Evolutionary conservation across 495 filamentous ascomycete genomes (phyloP).

Genomic region (Lepraria neglecta): DNA sequence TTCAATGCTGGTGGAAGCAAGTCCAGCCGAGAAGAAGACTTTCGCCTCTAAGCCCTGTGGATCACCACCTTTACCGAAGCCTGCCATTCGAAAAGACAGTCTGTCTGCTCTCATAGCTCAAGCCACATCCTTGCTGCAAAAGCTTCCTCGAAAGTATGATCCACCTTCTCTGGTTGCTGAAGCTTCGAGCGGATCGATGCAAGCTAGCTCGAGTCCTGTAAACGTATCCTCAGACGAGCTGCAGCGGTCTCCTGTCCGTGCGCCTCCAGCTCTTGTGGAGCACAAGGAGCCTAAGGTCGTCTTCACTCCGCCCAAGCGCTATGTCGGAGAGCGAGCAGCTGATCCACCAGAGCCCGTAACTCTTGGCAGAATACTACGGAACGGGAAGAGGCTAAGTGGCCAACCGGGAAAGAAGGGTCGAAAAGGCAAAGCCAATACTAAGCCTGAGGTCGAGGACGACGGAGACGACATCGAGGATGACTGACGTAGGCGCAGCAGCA

Average conservation of each 20-base stretch:
- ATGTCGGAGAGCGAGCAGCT: neutral
- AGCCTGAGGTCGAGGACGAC: neutral
- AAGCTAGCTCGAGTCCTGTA: too few relatives aligned
- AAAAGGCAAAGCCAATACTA: conserved; percentile 2
- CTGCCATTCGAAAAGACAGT: neutral
- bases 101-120: neutral
- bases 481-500: neutral
- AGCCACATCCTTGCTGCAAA: neutral
- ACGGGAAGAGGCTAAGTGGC: neutral
- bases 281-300: neutral
- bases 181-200: too few relatives aligned
- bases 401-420: neutral
- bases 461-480: conserved; percentile 12
- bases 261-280: neutral
- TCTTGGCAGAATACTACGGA: neutral
- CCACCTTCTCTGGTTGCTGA: too few relatives aligned
- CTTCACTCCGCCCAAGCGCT: conserved; percentile 17
- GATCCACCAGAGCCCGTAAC: neutral
- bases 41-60: too few relatives aligned
- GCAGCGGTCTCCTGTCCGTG: neutral
- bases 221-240: conserved; percentile 15
- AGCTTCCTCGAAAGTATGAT: neutral
- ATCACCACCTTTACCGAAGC: neutral
- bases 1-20: neutral
- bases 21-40: neutral